phyloP scores from a whole-genome alignment of 2,329 filamentous ascomycete genomes.

The Cladobotryum mycophilum region DNA sequence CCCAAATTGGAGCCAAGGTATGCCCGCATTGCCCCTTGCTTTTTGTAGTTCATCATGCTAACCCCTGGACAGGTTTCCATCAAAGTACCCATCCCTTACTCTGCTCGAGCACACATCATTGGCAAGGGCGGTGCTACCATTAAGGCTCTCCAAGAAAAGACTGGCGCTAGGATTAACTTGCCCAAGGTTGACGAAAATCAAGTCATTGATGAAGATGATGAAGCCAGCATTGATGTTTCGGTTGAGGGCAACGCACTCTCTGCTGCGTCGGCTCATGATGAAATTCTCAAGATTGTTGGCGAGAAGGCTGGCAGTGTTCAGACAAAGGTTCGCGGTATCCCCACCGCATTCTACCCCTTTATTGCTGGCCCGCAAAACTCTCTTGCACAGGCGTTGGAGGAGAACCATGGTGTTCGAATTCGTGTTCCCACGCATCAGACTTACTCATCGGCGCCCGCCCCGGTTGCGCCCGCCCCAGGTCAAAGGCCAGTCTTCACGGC shows the following conservation, averaged over 20 bases:
- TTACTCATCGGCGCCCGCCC: constrained; percentile 64
- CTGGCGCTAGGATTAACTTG: constrained; percentile 84
- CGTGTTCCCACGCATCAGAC: constrained; percentile 77
- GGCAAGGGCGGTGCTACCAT: constrained; percentile 87
- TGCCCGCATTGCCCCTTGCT: constrained; percentile 17
- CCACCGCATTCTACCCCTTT: constrained; percentile 92
- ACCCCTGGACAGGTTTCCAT: constrained; percentile 41
- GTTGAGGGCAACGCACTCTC: constrained; percentile 90
- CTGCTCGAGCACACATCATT: constrained; percentile 83
- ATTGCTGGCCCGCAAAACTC: constrained; percentile 74
- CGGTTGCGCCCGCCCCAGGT: constrained; percentile 54
- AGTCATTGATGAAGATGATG: constrained; percentile 63
- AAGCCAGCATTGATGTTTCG: constrained; percentile 74
- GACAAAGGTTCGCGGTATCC: constrained; percentile 75
- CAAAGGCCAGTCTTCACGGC: constrained; percentile 65
- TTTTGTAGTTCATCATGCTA: background rate
- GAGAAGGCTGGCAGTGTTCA: constrained; percentile 79
- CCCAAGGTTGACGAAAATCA: constrained; percentile 68
- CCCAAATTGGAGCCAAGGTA: constrained; percentile 82
- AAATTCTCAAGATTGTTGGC: constrained; percentile 80
- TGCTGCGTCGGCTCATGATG: constrained; percentile 73
- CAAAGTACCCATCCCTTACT: constrained; percentile 74
- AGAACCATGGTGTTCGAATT: constrained; percentile 71
- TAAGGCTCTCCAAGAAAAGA: constrained; percentile 81
- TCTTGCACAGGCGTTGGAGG: constrained; percentile 62